These are phyloP conservation scores for Pestalotiopsis fici DNA, from an alignment of 2,329 filamentous ascomycete species.

Conservation along the genomic window DNA sequence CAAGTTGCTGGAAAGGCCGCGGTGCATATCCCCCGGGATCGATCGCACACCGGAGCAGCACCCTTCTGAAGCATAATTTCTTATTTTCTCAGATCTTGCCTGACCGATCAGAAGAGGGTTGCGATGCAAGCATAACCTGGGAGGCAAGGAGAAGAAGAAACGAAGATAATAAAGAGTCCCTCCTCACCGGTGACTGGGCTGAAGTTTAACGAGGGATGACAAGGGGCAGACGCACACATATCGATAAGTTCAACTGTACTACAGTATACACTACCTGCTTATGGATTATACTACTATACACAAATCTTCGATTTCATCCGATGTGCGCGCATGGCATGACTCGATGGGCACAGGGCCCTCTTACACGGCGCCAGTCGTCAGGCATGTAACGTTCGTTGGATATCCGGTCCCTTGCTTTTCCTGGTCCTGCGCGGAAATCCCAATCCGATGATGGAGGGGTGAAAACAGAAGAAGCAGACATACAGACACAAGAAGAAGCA, in stretches of 20 bases:
- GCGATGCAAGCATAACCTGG: background rate
- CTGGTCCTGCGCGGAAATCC: background rate
- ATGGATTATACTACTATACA: background rate
- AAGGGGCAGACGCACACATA: background rate
- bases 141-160: background rate
- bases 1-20: constrained; percentile 2
- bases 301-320: background rate
- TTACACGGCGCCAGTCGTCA: background rate
- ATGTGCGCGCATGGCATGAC: background rate
- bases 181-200: background rate
- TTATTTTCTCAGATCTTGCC: background rate
- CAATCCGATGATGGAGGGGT: background rate
- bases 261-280: background rate
- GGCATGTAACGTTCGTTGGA: background rate
- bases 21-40: background rate
- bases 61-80: background rate
- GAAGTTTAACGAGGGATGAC: background rate
- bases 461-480: too few species aligned
- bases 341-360: background rate
- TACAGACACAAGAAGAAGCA: background rate
- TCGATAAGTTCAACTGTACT: background rate
- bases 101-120: background rate
- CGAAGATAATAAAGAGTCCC: background rate
- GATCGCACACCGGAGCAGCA: background rate
- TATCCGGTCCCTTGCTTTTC: background rate